Evolutionary conservation across 2,329 filamentous ascomycete genomes (phyloP), one percentile per base, ranked within the genome.

Genomic region (Exophiala dermatitidis): DNA sequence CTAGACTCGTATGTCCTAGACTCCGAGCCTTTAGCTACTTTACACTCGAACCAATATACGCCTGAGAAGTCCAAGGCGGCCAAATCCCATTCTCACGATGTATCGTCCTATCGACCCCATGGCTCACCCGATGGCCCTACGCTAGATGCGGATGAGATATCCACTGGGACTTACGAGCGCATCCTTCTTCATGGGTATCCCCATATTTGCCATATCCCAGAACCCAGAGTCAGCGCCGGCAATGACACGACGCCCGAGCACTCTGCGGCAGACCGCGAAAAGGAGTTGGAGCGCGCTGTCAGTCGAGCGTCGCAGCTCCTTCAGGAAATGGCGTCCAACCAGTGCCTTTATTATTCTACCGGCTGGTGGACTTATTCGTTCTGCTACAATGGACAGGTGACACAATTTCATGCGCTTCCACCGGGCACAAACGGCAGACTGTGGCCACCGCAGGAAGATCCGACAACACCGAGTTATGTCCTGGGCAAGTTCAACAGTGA

Each of bases 361-460:
- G 90, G 90, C 0, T 96, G 90, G 90, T 96, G 90, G 90, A 93
- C 86, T 66, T 96, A 96, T 71, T 86, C 85, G 63, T 95, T 95
- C 69, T 96, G 90, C 75, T 93, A 95, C 72, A 88, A 88, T 66
- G 79, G 84, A 57, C 83, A 91, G 59, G 84, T 96, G 57, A 86
- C 88, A 64, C 90, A 96, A 70, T 96, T 94, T 70, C 90, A 96
- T 68, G 88, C 89, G 42, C 73, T 91, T 54, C 80, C 88, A 0
- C 82, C 82, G 1, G 78, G 81, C 42, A 82, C 83, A 55, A 83
- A 84, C 2, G 80, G 86, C 7, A 79, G 81, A 1, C 70, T 75
- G 30, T 84, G 81, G 60, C 85, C 88, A 28, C 90, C 90, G 0
- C 77, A 84, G 43, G 84, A 88, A 63, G 90, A 96, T 63, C 83